A percentile compares a stretch with the other conserved stretches of the same genome.
phyloP scores from a whole-genome alignment of 257 asterid genomes.

The Asclepias syriaca region DNA sequence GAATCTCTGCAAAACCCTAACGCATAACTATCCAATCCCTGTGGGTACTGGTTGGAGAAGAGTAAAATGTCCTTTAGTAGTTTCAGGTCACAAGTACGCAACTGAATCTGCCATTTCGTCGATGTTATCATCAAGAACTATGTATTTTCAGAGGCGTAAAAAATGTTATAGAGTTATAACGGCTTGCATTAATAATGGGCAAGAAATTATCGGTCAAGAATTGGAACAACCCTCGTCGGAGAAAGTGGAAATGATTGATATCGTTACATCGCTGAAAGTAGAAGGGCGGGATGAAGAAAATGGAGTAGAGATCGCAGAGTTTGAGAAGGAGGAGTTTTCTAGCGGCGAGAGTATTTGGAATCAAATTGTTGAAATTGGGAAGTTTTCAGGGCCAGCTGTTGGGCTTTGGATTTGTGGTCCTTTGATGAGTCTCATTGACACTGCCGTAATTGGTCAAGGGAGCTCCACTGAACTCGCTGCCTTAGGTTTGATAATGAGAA shows the following conservation, averaged over 20 bases:
- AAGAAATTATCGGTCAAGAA: slow-evolving; percentile 23
- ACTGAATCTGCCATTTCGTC: background rate
- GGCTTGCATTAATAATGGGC: slow-evolving; percentile 40
- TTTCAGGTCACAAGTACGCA: background rate
- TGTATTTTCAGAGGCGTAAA: slow-evolving; percentile 2
- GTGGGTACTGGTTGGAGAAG: background rate
- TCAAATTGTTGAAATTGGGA: slow-evolving; percentile 78
- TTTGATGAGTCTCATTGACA: slow-evolving; percentile 90
- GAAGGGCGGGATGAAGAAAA: slow-evolving; percentile 31
- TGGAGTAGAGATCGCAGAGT: slow-evolving; percentile 21
- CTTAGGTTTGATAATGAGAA: slow-evolving; percentile 40
- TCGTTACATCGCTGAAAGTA: slow-evolving; percentile 23
- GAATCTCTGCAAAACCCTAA: slow-evolving; percentile 13
- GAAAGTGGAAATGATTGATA: slow-evolving; percentile 20
- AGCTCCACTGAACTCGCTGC: slow-evolving; percentile 96
- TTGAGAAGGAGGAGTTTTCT: slow-evolving; percentile 35
- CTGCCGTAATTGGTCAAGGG: slow-evolving; percentile 90
- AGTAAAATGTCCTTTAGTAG: background rate
- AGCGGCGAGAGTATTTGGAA: slow-evolving; percentile 54
- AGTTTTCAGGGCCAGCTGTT: slow-evolving; percentile 93
- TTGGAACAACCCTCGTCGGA: slow-evolving; percentile 9
- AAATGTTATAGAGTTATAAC: slow-evolving; percentile 4
- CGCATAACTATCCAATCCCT: background rate
- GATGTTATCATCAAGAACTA: background rate
- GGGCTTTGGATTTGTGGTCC: slow-evolving; percentile 96